Evolutionary conservation across 345 rosid species (phyloP), one percentile per base, ranked within the genome.

Genomic region (Salix purpurea): DNA sequence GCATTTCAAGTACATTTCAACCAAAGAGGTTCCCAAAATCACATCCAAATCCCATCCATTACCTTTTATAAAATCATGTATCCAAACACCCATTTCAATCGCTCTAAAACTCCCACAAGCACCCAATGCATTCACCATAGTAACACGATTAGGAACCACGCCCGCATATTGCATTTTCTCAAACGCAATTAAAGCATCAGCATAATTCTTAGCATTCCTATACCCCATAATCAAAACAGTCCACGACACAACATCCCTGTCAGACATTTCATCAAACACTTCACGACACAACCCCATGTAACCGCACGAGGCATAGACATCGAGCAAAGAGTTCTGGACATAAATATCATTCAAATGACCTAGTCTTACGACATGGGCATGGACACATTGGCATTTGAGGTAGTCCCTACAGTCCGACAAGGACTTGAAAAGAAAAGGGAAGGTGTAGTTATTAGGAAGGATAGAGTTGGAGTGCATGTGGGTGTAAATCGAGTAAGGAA

Each of bases 161-260:
- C 84, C 86, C 1, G 84, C 81, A 74, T 79, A 79, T 40, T 71
- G 85, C 89, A 89, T 89, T 74, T 71, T 84, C 83, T 88, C 89
- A 72, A 89, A 88, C 69, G 87, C 85, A 74, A 85, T 68, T 81
- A 89, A 80, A 1, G 89, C 89, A 65, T 85, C 86, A 46, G 36
- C 85, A 71, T 78, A 86, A 64, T 68, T 79, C 52, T 73, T 74
- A 67, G 46, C 79, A 69, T 52, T 76, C 78, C 83, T 65, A 56
- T 71, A 84, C 56, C 90, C 90, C 32, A 77, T 86, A 52, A 89
- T 85, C 81, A 89, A 77, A 30, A 84, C 77, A 52, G 88, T 88
- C 91, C 91, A 86, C 23, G 91, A 89, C 28, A 86, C 91, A 26
- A 88, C 91, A 71, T 88, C 90, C 81, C 83, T 85, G 1, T 52